Evolutionary conservation across 345 rosid species (phyloP).

Genomic region (Arabidopsis suecica): DNA sequence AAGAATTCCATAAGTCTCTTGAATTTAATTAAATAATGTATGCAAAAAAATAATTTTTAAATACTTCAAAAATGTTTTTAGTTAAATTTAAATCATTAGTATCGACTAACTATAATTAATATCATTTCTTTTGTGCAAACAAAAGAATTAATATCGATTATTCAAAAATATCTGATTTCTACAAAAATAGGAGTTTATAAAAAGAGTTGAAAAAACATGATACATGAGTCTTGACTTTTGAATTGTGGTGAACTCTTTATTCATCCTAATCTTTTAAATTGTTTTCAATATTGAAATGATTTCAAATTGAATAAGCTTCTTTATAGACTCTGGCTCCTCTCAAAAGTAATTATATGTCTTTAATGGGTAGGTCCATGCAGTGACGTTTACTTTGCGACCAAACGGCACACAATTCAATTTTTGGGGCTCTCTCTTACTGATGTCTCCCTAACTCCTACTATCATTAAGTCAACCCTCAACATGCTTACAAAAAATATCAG

Average conservation of each 20-base stretch:
- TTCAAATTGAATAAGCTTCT: neutral
- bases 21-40: neutral
- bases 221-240: too few species aligned
- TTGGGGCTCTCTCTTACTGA: neutral
- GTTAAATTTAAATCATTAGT: neutral
- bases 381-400: conserved; percentile 9
- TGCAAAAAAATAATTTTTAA: neutral
- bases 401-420: conserved; percentile 17
- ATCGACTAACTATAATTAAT: neutral
- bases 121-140: too few species aligned
- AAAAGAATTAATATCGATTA: neutral
- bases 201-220: neutral
- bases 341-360: neutral
- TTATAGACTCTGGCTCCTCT: neutral
- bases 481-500: neutral
- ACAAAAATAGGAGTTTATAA: neutral
- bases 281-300: neutral
- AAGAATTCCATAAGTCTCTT: neutral
- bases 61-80: neutral
- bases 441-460: neutral
- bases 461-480: neutral
- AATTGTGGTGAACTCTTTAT: neutral
- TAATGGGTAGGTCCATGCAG: neutral
- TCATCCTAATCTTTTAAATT: neutral
- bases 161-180: neutral